A percentile compares a stretch with the other conserved stretches of the same genome.
Evolutionary conservation across 73 alveolate genomes (phyloP).

Genomic region (Blepharisma japonicum): DNA sequence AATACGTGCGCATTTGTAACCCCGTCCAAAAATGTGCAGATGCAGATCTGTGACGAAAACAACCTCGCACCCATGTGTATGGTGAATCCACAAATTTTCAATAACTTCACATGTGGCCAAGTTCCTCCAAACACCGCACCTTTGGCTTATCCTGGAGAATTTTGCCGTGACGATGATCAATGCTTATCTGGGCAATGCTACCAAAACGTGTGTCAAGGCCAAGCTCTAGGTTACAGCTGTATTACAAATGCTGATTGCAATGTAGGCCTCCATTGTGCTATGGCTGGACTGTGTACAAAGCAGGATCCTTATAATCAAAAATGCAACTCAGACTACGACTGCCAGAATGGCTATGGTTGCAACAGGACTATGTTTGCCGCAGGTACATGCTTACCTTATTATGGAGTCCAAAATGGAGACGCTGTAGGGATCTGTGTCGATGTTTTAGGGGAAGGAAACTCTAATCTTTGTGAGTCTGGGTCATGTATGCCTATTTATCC

Average conservation of each 20-base stretch:
- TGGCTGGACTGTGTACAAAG: background rate
- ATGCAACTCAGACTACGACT: background rate
- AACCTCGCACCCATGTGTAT: background rate
- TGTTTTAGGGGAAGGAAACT: background rate
- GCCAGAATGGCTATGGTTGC: background rate
- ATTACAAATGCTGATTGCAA: background rate
- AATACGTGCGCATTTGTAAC: background rate
- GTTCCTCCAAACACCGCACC: background rate
- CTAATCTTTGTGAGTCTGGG: background rate
- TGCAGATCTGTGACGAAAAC: background rate
- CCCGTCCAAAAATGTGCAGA: background rate
- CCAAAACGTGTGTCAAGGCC: slow-evolving; percentile 1
- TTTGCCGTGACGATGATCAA: background rate
- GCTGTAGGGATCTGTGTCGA: background rate
- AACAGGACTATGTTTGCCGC: background rate
- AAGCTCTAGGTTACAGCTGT: slow-evolving; percentile 11
- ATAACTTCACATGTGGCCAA: background rate
- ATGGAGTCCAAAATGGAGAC: background rate
- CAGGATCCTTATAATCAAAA: background rate
- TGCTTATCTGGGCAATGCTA: background rate
- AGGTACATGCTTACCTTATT: background rate
- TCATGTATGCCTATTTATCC: background rate
- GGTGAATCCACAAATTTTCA: background rate
- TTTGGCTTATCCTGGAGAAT: slow-evolving; percentile 14
- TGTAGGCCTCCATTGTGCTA: background rate